Conservation (phyloP, 139 green algal species). For the Medakamo hakoo region DNA sequence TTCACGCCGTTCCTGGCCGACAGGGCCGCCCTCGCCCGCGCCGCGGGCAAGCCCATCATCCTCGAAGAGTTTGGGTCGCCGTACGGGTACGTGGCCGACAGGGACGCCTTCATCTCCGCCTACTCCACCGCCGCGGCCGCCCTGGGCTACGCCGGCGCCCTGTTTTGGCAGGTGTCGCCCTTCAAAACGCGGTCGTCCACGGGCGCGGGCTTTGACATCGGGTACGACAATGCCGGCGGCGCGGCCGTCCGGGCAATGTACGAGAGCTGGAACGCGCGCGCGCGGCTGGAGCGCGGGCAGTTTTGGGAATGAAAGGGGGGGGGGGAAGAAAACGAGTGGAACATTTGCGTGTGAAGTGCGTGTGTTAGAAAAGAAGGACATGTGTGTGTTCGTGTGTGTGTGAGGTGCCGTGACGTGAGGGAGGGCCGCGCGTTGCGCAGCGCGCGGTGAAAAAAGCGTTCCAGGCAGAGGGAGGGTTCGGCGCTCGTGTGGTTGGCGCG, state of each 20-base stretch:
- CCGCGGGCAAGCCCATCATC: not conserved
- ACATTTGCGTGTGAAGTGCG: too few relatives aligned
- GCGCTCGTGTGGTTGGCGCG: too few relatives aligned
- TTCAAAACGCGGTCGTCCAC: not conserved
- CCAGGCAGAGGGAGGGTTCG: too few relatives aligned
- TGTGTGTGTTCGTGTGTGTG: too few relatives aligned
- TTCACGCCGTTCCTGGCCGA: not conserved
- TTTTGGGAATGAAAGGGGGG: too few relatives aligned
- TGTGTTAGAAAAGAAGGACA: too few relatives aligned
- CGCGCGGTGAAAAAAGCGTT: too few relatives aligned
- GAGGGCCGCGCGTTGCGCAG: too few relatives aligned
- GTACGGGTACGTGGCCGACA: not conserved
- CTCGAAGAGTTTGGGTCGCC: not conserved
- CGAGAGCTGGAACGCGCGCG: too few relatives aligned
- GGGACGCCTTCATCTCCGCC: not conserved
- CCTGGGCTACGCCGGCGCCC: not conserved
- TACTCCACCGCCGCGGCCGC: not conserved
- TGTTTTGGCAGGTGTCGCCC: not conserved
- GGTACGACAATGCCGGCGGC: not conserved
- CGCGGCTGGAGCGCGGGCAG: too few relatives aligned
- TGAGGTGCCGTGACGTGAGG: too few relatives aligned
- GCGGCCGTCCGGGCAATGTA: not conserved
- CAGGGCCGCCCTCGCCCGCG: not conserved
- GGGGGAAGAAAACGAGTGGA: too few relatives aligned
- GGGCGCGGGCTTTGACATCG: not conserved